Base-by-base conservation (phyloP, 805 yeast genomes). In the Zygosaccharomyces lentus region DNA sequence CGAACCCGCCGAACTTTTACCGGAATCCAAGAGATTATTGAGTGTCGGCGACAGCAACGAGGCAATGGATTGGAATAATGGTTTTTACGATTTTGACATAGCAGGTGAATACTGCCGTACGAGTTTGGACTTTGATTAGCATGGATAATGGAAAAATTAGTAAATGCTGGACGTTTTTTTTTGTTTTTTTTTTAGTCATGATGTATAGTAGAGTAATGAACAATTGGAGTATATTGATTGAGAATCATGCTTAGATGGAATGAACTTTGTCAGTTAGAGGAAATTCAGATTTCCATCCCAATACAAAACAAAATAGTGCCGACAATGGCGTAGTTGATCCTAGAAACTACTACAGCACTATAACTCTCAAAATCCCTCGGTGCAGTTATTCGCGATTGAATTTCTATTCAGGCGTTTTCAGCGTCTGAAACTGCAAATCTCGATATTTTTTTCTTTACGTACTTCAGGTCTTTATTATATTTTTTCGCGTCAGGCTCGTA, bases 111-210 rank as follows among this genome's bases (percentile, higher is more conserved):
- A 38, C 34, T 27, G 9, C 26, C 41, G 41, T 23, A 38, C 41
- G 12, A 38, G 31, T 16, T 23, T 38, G 10, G 41, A 38, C 12
- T 38, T 38, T 13, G 41, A 38, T 15, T 38, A 26, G 32, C 13
- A 8, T 10, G 8, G 16, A 7, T 7, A 3, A 12, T 4, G 32
- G 21, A 19, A 12, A 10, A 29, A 29, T 29, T 29, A 12, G 24
- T 29, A 24, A 37, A 23, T 37, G 30, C 40, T 24, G 40, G 41
- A 26, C 41, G 32, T 37, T 37, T 25, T 37, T 37, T 36, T 4
- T 19, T 34, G 15, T 24, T 37, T 37, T 25, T 37, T 37, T 36
- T 4, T 19, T 34, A 34, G 37, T 21, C 15, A 34, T 34, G 37
- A 15, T 16, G 23, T 9, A 37, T 37, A 24, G 9, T 16, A 24